Base-by-base conservation (phyloP, 768 basidiomycete species). In the Trametopsis cervina region DNA sequence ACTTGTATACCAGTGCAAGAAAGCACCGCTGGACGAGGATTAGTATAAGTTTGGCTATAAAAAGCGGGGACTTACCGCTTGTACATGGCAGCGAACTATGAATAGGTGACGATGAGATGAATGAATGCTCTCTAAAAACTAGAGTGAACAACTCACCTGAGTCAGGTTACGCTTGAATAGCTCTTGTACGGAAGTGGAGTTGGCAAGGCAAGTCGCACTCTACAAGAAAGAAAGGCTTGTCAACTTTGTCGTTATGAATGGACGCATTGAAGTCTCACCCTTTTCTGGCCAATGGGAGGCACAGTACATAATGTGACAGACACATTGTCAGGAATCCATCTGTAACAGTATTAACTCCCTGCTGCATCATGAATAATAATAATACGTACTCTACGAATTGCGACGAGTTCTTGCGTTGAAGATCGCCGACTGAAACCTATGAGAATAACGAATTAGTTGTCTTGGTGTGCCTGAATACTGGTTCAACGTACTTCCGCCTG, bases 301-400 rank as follows among this genome's bases (percentile, higher is more conserved):
- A 90, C 84, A 2, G 83, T 82, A 52, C 89, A 88, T 42, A 91
- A 66, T 0, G 88, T 85, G 15, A 89, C 81, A 0, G 89, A 91
- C 7, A 92, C 83, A 53, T 92, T 91, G 64, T 91, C 90, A 5
- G 89, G 89, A 55, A 92, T 90, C 90, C 89, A 90, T 57, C 85
- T 88, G 47, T n/a, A 44, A 40, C 36, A 58, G 25, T 10, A 27
- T 23, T 39, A 15, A 44, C 25, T 26, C 21, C 40, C 41, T n/a
- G 22, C 17, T n/a, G 25, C 3, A 35, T 4, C 13, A 35, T 21
- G n/a, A 11, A 17, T n/a, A 41, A 24, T 6, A 21, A 13, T 11
- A 33, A 33, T 7, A 67, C 81, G 50, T 63, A 90, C 85, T 92
- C 89, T 15, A 91, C 89, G 54, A 92, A 92, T 35, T 78, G 74